Percentiles rank a stretch among this genome's conserved stretches.
Conservation (phyloP, 2,329 filamentous ascomycete species). For the Rhytidhysteron rufulum region DNA sequence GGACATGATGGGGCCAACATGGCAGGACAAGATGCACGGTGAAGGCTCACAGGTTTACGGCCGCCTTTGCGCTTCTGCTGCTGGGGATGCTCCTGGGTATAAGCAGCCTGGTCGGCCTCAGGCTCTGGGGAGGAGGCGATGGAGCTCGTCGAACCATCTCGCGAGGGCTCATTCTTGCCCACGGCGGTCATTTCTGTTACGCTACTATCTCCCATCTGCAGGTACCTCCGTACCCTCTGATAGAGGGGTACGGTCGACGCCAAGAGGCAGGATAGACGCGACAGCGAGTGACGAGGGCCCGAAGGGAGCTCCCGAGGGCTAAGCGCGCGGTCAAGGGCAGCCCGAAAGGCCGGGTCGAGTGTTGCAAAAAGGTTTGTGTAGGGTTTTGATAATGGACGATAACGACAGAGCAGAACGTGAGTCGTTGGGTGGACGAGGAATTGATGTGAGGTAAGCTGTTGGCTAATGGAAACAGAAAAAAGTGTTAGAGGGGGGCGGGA, state of each 20-base stretch:
- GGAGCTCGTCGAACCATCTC: constrained; percentile 46
- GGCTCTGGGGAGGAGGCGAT: constrained; percentile 48
- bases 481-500: constrained; percentile 28
- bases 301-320: constrained; percentile 29
- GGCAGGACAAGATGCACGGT: constrained; percentile 18
- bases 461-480: constrained; percentile 43
- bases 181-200: constrained; percentile 43
- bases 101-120: constrained; percentile 35
- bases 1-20: constrained; percentile 23
- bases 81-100: constrained; percentile 42
- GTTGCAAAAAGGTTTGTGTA: constrained; percentile 30
- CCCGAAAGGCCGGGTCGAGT: constrained; percentile 31
- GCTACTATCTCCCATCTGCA: constrained; percentile 50
- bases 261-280: constrained; percentile 32
- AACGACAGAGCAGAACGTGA: constrained; percentile 27
- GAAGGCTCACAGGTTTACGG: constrained; percentile 78
- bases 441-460: constrained; percentile 47
- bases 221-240: constrained; percentile 35
- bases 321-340: constrained; percentile 33
- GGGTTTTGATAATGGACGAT: constrained; percentile 43
- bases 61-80: constrained; percentile 93
- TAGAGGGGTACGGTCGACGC: constrained; percentile 34
- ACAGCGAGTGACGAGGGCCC: constrained; percentile 14
- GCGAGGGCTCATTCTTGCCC: constrained; percentile 43
- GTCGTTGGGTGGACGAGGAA: constrained; percentile 34